Conservation (phyloP, 2,329 filamentous ascomycete genomes). For the Catunica adiposa region DNA sequence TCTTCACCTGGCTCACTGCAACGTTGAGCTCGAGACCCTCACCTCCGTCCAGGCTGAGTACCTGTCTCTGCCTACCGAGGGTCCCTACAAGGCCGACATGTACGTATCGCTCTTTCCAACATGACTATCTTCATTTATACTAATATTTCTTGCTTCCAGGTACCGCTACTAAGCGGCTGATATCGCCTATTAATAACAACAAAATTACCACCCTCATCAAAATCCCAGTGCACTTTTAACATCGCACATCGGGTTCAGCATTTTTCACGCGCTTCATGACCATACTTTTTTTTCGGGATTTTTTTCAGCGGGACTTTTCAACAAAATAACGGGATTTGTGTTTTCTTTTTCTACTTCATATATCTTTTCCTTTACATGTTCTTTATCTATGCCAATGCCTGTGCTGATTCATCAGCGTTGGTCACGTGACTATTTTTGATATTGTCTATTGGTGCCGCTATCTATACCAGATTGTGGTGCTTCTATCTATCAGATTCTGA, state of each 20-base stretch:
- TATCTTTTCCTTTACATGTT: conserved; percentile 17
- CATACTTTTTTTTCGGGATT: conserved; percentile 14
- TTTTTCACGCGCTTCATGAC: conserved; percentile 15
- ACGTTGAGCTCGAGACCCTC: conserved; percentile 82
- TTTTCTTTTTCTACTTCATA: conserved; percentile 7
- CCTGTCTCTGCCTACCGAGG: conserved; percentile 68
- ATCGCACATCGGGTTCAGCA: conserved; percentile 9
- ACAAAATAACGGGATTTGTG: conserved; percentile 15
- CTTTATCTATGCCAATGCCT: conserved; percentile 13
- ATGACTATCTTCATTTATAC: not conserved
- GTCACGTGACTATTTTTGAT: not conserved
- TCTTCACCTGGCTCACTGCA: conserved; percentile 84
- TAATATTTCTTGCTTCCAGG: conserved; percentile 18
- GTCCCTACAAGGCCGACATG: conserved; percentile 93
- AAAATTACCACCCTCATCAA: conserved; percentile 17
- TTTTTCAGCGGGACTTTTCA: conserved; percentile 15
- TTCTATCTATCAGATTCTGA: too few species aligned
- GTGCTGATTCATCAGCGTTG: not conserved
- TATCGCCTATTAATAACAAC: conserved; percentile 16
- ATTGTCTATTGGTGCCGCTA: too few species aligned
- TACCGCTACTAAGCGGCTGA: conserved; percentile 29
- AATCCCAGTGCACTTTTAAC: conserved; percentile 15
- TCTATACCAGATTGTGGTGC: too few species aligned
- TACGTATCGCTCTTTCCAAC: conserved; percentile 27
- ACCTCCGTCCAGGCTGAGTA: conserved; percentile 83